phyloP scores from a whole-genome alignment of 768 basidiomycete species.

The Mycena chlorophos region DNA sequence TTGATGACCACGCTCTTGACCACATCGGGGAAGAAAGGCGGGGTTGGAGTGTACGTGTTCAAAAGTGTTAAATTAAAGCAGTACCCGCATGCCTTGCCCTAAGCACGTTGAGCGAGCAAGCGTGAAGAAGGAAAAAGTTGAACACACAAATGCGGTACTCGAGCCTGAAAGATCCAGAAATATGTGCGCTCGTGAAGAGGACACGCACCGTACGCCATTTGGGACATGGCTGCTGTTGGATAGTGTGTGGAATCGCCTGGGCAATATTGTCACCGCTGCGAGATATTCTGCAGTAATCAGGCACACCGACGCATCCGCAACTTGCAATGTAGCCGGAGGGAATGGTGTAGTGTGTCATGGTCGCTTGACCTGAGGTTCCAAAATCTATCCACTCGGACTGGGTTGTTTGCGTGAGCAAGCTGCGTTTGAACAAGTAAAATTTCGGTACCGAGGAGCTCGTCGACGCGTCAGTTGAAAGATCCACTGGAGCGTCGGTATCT shows the following conservation, averaged over 20 bases:
- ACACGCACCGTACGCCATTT: slow-evolving; percentile 62
- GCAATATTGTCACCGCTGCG: too few species aligned
- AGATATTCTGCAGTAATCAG: too few species aligned
- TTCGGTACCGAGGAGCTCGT: too few species aligned
- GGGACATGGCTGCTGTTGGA: slow-evolving; percentile 78
- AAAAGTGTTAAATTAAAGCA: slow-evolving; percentile 80
- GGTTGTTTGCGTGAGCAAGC: neutral
- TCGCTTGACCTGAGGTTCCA: neutral
- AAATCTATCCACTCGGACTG: neutral
- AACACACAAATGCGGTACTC: slow-evolving; percentile 55
- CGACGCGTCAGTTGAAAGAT: too few species aligned
- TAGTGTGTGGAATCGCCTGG: slow-evolving; percentile 43
- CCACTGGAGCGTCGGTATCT: too few species aligned
- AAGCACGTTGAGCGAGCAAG: slow-evolving; percentile 9
- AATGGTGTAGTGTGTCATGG: slow-evolving; percentile 57
- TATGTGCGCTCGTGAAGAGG: neutral
- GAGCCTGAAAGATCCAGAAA: neutral
- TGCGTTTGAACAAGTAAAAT: too few species aligned
- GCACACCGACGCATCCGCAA: slow-evolving; percentile 74
- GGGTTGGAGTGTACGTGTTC: slow-evolving; percentile 63
- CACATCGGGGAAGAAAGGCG: slow-evolving; percentile 66
- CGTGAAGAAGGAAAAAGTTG: slow-evolving; percentile 29
- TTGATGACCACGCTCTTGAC: slow-evolving; percentile 70
- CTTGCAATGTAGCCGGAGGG: slow-evolving; percentile 60
- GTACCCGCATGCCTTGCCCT: slow-evolving; percentile 70